Evolutionary conservation across 441 rosid genomes (phyloP).

Genomic region (Erodium chrysanthum): DNA sequence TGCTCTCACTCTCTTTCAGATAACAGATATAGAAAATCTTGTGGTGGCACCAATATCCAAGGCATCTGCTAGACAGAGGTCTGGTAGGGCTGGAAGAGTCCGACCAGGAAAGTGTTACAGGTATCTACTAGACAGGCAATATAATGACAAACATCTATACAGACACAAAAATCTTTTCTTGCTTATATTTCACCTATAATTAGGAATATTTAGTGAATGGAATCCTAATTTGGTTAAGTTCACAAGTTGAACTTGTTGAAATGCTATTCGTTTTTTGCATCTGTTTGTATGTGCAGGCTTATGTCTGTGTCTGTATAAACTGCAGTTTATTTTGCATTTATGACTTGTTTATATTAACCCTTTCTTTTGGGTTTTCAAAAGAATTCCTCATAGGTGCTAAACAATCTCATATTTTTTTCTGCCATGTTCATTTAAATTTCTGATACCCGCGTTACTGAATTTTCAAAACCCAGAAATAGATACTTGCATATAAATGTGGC

Average conservation of each 20-base stretch:
- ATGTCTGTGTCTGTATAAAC: no score
- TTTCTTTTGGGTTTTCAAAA: no score
- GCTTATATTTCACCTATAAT: neutral
- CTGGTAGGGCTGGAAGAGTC: conserved; percentile 97
- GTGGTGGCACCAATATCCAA: conserved; percentile 91
- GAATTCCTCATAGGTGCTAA: no score
- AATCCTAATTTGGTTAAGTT: neutral
- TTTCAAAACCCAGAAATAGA: no score
- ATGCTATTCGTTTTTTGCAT: no score
- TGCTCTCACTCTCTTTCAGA: conserved; percentile 31
- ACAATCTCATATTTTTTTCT: no score
- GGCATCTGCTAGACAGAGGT: conserved; percentile 94
- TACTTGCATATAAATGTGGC: no score
- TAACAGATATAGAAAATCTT: conserved; percentile 84
- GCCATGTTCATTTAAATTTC: no score
- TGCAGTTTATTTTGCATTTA: no score
- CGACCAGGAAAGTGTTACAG: conserved; percentile 99
- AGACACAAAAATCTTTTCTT: neutral
- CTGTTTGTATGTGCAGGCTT: no score
- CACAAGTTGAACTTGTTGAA: neutral
- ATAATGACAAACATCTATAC: neutral
- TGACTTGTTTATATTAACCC: no score
- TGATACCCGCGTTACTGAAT: no score
- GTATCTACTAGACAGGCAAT: conserved; percentile 24
- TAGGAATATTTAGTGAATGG: neutral